phyloP scores from a whole-genome alignment of 495 filamentous ascomycete species.

The Delitschia confertaspora region DNA sequence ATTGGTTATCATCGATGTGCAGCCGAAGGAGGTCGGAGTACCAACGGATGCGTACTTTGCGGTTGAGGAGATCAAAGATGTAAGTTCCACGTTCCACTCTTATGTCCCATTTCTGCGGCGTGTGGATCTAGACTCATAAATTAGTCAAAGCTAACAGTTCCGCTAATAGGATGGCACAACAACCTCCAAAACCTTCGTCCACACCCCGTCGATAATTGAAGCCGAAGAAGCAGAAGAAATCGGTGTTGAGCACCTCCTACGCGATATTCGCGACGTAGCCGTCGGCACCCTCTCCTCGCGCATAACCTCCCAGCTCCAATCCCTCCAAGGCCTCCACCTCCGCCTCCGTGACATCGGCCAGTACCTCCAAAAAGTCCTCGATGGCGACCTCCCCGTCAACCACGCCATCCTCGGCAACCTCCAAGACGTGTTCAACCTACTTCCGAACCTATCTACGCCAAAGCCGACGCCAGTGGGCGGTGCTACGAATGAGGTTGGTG shows the following conservation, averaged over 20 bases:
- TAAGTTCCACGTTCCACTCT: slow-evolving; percentile 41
- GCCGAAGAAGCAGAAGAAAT: slow-evolving; percentile 99
- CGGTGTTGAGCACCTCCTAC: slow-evolving; percentile 92
- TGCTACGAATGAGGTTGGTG: slow-evolving; percentile 34
- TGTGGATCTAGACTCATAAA: neutral
- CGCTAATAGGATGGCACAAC: slow-evolving; percentile 86
- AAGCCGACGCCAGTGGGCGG: slow-evolving; percentile 37
- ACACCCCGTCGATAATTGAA: slow-evolving; percentile 98
- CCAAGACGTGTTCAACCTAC: slow-evolving; percentile 97
- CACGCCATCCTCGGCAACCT: slow-evolving; percentile 95
- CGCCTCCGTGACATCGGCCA: slow-evolving; percentile 90
- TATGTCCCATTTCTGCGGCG: neutral
- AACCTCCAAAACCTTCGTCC: slow-evolving; percentile 93
- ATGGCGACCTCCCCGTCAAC: slow-evolving; percentile 86
- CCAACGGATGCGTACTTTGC: slow-evolving; percentile 99
- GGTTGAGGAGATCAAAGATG: slow-evolving; percentile 99
- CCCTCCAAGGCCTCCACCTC: slow-evolving; percentile 89
- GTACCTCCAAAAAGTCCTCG: slow-evolving; percentile 93
- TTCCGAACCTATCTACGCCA: slow-evolving; percentile 90
- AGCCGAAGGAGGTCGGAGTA: slow-evolving; percentile 95
- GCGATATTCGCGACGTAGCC: slow-evolving; percentile 95
- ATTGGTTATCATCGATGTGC: slow-evolving; percentile 95
- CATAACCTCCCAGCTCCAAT: slow-evolving; percentile 95
- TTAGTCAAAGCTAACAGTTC: slow-evolving; percentile 20
- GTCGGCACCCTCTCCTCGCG: slow-evolving; percentile 97